These are phyloP conservation scores for Teratosphaeria epicoccoides DNA, from an alignment of 2,329 filamentous ascomycete species.

Conservation along the genomic window DNA sequence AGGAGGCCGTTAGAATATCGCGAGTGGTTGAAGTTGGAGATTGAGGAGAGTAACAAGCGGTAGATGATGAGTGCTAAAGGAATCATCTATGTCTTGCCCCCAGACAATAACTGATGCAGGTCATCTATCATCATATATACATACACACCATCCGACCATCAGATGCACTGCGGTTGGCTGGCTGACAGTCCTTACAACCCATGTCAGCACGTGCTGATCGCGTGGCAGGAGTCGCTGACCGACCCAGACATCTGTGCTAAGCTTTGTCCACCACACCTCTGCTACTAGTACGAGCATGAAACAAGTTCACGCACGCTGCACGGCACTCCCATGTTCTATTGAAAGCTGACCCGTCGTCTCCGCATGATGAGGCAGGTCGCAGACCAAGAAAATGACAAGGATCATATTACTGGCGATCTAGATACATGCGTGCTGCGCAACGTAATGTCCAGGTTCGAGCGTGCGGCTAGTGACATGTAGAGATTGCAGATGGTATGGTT, in stretches of 20 bases:
- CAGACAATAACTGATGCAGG: no score
- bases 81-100: no score
- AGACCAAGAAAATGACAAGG: neutral
- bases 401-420: neutral
- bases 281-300: neutral
- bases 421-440: neutral
- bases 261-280: neutral
- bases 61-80: neutral
- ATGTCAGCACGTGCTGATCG: neutral
- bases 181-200: neutral
- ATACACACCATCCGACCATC: neutral
- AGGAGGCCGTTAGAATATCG: slow-evolving; percentile 8
- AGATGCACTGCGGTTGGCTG: neutral
- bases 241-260: neutral
- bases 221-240: no score
- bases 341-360: neutral
- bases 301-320: no score
- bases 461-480: neutral
- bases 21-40: slow-evolving; percentile 6
- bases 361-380: neutral
- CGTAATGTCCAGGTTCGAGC: neutral
- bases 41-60: slow-evolving; percentile 1
- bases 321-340: neutral
- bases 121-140: neutral
- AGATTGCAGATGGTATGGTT: neutral